phyloP scores from a whole-genome alignment of 2,329 filamentous ascomycete genomes.

The Pyrenochaeta sp. region DNA sequence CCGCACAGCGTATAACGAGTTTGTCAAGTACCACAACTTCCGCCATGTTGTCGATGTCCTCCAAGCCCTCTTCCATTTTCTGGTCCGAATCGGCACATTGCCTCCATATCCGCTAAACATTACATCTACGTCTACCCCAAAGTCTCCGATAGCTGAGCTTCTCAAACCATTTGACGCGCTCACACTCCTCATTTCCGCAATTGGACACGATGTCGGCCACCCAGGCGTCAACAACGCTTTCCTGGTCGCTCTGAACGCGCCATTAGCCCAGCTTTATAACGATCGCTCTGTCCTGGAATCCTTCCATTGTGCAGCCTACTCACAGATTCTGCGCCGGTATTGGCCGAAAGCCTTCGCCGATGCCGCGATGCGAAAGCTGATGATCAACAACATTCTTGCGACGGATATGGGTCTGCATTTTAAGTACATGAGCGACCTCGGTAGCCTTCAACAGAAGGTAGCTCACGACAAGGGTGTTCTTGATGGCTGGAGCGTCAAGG shows the following conservation, averaged over 20 bases:
- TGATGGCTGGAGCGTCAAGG: constrained; percentile 79
- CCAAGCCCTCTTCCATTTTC: constrained; percentile 90
- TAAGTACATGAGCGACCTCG: constrained; percentile 91
- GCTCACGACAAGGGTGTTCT: constrained; percentile 69
- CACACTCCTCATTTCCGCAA: constrained; percentile 90
- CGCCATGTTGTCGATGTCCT: constrained; percentile 96
- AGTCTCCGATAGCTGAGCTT: constrained; percentile 75
- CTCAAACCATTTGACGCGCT: constrained; percentile 88
- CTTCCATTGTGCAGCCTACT: constrained; percentile 96
- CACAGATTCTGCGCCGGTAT: constrained; percentile 89
- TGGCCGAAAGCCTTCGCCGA: constrained; percentile 88
- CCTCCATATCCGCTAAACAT: constrained; percentile 68
- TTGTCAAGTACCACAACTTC: constrained; percentile 98
- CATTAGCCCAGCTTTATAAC: constrained; percentile 94
- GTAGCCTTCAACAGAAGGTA: constrained; percentile 81
- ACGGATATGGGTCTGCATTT: constrained; percentile 98
- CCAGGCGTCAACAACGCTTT: constrained; percentile 99
- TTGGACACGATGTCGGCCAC: constrained; percentile 96
- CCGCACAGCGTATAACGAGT: constrained; percentile 92
- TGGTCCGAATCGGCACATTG: constrained; percentile 79
- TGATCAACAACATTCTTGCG: constrained; percentile 97
- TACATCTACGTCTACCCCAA: constrained; percentile 47
- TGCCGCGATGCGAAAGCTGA: constrained; percentile 80
- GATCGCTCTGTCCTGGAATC: constrained; percentile 96
- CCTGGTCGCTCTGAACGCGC: constrained; percentile 87